A percentile compares a stretch with the other conserved stretches of the same genome.
phyloP scores from a whole-genome alignment of 495 filamentous ascomycete genomes.

The Penicillium canariense region DNA sequence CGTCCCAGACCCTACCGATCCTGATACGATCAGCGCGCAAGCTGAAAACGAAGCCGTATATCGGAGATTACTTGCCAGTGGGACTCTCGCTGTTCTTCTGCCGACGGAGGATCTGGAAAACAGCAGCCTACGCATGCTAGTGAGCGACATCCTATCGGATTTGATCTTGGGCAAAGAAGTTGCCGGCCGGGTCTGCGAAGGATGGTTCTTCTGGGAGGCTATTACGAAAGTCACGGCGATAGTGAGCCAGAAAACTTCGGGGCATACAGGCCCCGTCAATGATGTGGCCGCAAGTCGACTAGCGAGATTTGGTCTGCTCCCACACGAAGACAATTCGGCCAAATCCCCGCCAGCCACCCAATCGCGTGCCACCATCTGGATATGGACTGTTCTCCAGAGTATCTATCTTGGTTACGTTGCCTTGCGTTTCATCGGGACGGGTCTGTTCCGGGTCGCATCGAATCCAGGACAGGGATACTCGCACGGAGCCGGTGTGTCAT shows the following conservation, averaged over 20 bases:
- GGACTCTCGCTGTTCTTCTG: conserved; percentile 73
- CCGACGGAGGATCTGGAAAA: conserved; percentile 93
- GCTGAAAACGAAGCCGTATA: conserved; percentile 74
- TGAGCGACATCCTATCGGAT: conserved; percentile 82
- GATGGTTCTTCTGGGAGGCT: conserved; percentile 80
- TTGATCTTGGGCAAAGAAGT: conserved; percentile 78
- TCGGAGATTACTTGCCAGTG: conserved; percentile 76
- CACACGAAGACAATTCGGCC: conserved; percentile 26
- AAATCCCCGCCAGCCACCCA: conserved; percentile 20
- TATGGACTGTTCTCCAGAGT: conserved; percentile 72
- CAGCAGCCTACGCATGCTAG: conserved; percentile 72
- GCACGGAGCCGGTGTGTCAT: conserved; percentile 25
- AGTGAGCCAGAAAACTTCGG: conserved; percentile 19
- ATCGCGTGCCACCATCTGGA: conserved; percentile 40
- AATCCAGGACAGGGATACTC: conserved; percentile 21
- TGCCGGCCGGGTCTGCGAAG: conserved; percentile 74
- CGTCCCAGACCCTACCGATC: conserved; percentile 56
- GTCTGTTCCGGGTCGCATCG: conserved; percentile 46
- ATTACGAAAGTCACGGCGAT: conserved; percentile 60
- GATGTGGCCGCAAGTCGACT: conserved; percentile 34
- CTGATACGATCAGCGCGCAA: conserved; percentile 56
- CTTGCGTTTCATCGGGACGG: conserved; percentile 59
- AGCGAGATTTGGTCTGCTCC: conserved; percentile 49
- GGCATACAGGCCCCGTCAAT: conserved; percentile 22
- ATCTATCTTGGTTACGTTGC: conserved; percentile 62